Conservation (phyloP, 73 alveolate species). For the Effrenium voratum region DNA sequence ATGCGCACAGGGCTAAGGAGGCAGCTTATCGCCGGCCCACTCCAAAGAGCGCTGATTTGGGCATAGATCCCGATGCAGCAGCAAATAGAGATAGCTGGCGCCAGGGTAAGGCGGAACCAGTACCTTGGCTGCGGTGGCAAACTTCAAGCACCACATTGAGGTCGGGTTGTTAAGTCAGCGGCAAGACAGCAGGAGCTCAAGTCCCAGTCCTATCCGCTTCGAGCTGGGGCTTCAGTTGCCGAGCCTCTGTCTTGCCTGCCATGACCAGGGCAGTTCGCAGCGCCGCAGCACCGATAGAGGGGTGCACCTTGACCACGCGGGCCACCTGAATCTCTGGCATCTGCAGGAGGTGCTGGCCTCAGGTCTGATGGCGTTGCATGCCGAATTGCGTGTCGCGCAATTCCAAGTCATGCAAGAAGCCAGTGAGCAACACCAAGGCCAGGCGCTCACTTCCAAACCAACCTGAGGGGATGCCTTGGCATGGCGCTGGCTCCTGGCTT, state of each 20-base stretch:
- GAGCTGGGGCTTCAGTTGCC: no score
- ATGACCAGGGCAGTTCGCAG: slow-evolving; percentile 70
- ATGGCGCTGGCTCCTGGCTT: no score
- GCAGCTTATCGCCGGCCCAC: slow-evolving; percentile 38
- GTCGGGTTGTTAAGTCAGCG: no score
- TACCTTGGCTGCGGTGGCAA: not conserved
- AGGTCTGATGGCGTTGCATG: not conserved
- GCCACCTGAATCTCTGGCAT: slow-evolving; percentile 61
- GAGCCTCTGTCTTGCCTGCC: slow-evolving; percentile 41
- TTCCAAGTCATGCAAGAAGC: not conserved
- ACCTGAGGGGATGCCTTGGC: no score
- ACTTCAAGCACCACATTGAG: not conserved
- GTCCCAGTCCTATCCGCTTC: no score
- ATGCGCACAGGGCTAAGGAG: not conserved
- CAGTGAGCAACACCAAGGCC: not conserved
- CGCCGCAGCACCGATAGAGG: slow-evolving; percentile 85
- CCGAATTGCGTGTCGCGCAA: not conserved
- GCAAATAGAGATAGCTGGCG: slow-evolving; percentile 40
- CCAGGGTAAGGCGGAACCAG: slow-evolving; percentile 92
- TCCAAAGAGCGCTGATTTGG: slow-evolving; percentile 25
- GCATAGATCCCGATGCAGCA: slow-evolving; percentile 52
- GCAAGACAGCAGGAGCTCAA: no score
- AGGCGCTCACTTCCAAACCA: no score
- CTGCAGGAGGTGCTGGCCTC: slow-evolving; percentile 45
- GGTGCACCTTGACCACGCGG: slow-evolving; percentile 82